Base-by-base conservation (phyloP, 2,329 filamentous ascomycete genomes). In the Curvularia hawaiiensis region DNA sequence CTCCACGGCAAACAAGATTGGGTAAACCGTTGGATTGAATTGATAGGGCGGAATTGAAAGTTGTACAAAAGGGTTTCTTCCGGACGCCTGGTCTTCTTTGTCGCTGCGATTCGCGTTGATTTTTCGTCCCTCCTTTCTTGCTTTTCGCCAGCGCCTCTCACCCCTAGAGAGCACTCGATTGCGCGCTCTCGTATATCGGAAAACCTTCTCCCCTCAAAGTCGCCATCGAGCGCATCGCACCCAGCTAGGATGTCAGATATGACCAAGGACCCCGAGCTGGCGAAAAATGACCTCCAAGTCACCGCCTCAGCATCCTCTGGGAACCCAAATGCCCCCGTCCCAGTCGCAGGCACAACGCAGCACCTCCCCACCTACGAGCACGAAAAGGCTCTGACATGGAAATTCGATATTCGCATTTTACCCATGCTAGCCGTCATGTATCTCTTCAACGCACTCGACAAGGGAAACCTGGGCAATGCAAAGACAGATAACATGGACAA, bases 371-470 rank as follows among this genome's bases (percentile, higher is more conserved):
- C 62, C 8, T 76, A 67, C 52, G 73, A 76, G 56, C 73, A 76
- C 49, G 76, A 78, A 50, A 70, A 68, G 49, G 58, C 62, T 1
- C 74, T 87, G 14, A 82, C 83, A 51, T 80, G 81, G 69, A 85
- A 85, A 60, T 83, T 87, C 62, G 82, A 84, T 62, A 54, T 82
- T 5, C 74, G 78, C 49, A 80, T 87, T 46, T 72, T 87, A n/a
- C 85, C 85, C 1, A 78, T 86, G 26, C 72, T 87, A 11, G 82
- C 84, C 1, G 61, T 85, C 20, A 87, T 87, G 84, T 87, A 87
- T 57, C 77, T 87, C 9, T 86, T 84, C 43, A 84, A 84, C 44
- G 66, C 68, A 1, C 58, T 74, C 9, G 69, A 75, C 48, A 70
- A 69, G 40, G 70, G 67, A 12, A 77, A 77, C 41, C 55, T 77